Conservation (phyloP, 352 stramenopile species). For the Phytophthora macrochlamydospora region DNA sequence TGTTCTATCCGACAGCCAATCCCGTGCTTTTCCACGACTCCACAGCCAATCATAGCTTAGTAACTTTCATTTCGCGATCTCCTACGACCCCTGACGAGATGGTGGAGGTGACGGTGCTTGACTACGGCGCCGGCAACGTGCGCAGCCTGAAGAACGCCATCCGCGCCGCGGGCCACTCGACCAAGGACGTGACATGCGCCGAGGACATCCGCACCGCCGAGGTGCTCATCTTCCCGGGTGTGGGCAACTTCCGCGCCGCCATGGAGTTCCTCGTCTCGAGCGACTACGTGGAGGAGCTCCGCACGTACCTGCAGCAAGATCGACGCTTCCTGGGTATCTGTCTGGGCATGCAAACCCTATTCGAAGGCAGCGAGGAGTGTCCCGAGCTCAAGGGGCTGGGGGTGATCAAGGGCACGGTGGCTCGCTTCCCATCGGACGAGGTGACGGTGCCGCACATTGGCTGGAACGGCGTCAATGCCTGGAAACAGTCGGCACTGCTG, state of each 20-base stretch:
- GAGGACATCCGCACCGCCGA: constrained; percentile 92
- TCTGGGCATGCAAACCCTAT: constrained; percentile 98
- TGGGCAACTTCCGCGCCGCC: constrained; percentile 84
- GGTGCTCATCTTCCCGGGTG: constrained; percentile 87
- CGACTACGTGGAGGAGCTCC: constrained; percentile 90
- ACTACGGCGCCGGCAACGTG: constrained; percentile 99
- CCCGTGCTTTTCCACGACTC: too few species aligned
- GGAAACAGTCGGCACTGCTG: constrained; percentile 87
- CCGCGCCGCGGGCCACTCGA: constrained; percentile 83
- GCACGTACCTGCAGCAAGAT: constrained; percentile 83
- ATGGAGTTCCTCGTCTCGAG: constrained; percentile 93
- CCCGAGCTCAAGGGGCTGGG: constrained; percentile 88
- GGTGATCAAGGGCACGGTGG: constrained; percentile 93
- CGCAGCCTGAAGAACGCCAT: constrained; percentile 98
- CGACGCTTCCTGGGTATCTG: constrained; percentile 98
- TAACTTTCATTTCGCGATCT: too few species aligned
- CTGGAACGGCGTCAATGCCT: constrained; percentile 95
- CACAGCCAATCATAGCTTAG: too few species aligned
- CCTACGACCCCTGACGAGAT: constrained; percentile 24
- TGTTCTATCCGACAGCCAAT: neutral
- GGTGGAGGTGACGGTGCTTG: constrained; percentile 91
- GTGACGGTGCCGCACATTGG: constrained; percentile 96
- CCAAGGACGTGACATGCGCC: constrained; percentile 86
- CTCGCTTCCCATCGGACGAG: constrained; percentile 84
- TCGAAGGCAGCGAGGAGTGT: constrained; percentile 96